These are phyloP conservation scores for Mucor lusitanicus DNA, from an alignment of 371 early-diverging fungal species.

Conservation along the genomic window DNA sequence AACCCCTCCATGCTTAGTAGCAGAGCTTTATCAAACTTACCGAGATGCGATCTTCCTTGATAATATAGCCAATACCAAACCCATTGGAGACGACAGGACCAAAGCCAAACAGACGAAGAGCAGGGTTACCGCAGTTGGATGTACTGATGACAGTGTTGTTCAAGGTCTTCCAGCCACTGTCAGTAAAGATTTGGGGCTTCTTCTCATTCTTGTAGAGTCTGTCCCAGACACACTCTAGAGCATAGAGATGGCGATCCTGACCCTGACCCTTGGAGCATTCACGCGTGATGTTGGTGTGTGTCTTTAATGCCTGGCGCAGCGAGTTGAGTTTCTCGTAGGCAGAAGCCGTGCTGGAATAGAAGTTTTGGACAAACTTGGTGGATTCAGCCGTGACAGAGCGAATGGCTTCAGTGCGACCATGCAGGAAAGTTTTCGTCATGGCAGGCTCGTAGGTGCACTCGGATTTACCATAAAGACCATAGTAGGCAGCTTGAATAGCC, in stretches of 20 bases:
- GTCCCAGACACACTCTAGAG: slow-evolving; percentile 62
- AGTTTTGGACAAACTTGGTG: slow-evolving; percentile 72
- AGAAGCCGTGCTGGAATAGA: slow-evolving; percentile 51
- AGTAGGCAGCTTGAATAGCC: slow-evolving; percentile 94
- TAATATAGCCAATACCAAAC: slow-evolving; percentile 88
- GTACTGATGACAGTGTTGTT: slow-evolving; percentile 86
- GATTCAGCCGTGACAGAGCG: slow-evolving; percentile 74
- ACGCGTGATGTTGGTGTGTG: slow-evolving; percentile 73
- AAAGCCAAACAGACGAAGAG: slow-evolving; percentile 86
- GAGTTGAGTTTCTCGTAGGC: slow-evolving; percentile 51
- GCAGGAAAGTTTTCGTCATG: slow-evolving; percentile 80
- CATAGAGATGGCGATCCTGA: slow-evolving; percentile 86
- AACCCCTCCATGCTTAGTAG: too few species aligned
- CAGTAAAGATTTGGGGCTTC: slow-evolving; percentile 72
- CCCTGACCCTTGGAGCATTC: slow-evolving; percentile 75
- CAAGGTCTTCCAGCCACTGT: slow-evolving; percentile 55
- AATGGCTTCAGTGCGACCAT: slow-evolving; percentile 90
- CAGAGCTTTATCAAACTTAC: too few species aligned
- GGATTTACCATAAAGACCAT: slow-evolving; percentile 74
- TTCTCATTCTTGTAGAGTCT: slow-evolving; percentile 51
- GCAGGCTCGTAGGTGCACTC: slow-evolving; percentile 89
- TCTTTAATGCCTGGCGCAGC: slow-evolving; percentile 61
- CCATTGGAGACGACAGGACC: slow-evolving; percentile 90
- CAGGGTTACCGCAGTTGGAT: slow-evolving; percentile 84
- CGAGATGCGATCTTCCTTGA: slow-evolving; percentile 69